Evolutionary conservation across 331 rosid genomes (phyloP).

Genomic region (Spiraea crenata): DNA sequence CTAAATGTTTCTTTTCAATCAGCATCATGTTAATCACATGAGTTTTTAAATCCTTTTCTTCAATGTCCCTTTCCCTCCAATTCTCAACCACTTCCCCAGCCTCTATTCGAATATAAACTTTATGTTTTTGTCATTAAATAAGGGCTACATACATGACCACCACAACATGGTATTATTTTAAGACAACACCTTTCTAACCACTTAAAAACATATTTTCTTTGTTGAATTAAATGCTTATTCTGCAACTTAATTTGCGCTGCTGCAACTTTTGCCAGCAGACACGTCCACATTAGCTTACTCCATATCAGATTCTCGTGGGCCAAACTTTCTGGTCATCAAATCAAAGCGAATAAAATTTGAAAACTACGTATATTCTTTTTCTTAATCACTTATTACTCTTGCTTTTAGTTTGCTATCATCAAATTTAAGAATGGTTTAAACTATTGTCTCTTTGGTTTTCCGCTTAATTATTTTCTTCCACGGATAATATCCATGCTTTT

Average conservation of each 20-base stretch:
- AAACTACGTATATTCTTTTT: neutral
- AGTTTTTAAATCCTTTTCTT: neutral
- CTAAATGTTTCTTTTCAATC: too few species aligned
- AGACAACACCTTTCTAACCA: neutral
- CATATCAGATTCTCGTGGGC: constrained; percentile 15
- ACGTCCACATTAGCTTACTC: constrained; percentile 1
- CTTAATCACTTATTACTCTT: constrained; percentile 10
- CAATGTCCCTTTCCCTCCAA: neutral
- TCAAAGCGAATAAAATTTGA: neutral
- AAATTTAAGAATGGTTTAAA: neutral
- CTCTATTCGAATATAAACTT: neutral
- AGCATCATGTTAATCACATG: neutral
- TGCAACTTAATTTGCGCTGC: neutral
- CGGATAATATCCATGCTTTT: too few species aligned
- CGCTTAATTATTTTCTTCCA: neutral
- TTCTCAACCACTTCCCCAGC: constrained; percentile 4
- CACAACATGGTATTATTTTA: constrained; percentile 1
- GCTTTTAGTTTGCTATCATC: constrained; percentile 1
- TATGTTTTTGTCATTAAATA: neutral
- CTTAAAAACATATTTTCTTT: neutral
- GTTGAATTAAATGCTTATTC: neutral
- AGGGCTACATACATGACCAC: neutral
- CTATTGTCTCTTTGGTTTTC: neutral
- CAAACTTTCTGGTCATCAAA: constrained; percentile 10
- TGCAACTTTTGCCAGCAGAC: constrained; percentile 28